phyloP scores from a whole-genome alignment of 345 rosid species.

The Arabidopsis thaliana region TAIR10.1 NC_003070.9:17789001-17789500 shows the following conservation, averaged over 20 bases:
- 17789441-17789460: conserved; percentile 83
- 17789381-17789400: conserved; percentile 69
- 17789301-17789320: conserved; percentile 70
- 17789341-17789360: not conserved
- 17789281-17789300: conserved; percentile 88
- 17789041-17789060: conserved; percentile 5
- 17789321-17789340: not conserved
- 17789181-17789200: conserved; percentile 8
- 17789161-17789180: not conserved
- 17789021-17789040: conserved; percentile 2
- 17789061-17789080: conserved; percentile 49
- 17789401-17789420: conserved; percentile 73
- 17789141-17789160: conserved; percentile 54
- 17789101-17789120: conserved; percentile 72
- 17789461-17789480: conserved; percentile 46
- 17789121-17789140: conserved; percentile 86
- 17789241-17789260: conserved; percentile 73
- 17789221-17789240: conserved; percentile 53
- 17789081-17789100: conserved; percentile 83
- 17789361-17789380: not conserved
- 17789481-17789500: not conserved
- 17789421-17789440: conserved; percentile 92
- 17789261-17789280: conserved; percentile 85
- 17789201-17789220: not conserved
- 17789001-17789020: not conserved